phyloP scores from a whole-genome alignment of 2,329 filamentous ascomycete species.

The Aspergillus sp. region DNA sequence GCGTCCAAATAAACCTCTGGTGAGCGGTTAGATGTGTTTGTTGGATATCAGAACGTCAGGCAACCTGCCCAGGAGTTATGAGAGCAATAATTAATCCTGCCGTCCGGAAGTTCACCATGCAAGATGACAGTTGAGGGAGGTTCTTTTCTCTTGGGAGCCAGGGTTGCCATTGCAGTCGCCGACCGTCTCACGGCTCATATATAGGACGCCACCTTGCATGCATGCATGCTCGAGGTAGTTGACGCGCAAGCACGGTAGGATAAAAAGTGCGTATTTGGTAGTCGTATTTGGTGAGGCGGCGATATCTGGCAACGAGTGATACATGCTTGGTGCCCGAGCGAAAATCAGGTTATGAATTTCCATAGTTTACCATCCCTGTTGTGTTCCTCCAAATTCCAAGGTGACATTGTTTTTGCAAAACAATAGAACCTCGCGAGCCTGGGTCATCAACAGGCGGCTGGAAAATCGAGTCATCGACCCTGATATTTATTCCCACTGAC shows the following conservation, averaged over 20 bases:
- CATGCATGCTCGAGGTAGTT: not conserved
- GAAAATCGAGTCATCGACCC: not conserved
- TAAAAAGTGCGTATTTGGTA: not conserved
- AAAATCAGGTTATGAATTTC: not conserved
- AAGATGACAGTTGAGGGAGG: constrained; percentile 3
- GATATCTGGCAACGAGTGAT: not conserved
- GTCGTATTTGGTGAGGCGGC: not conserved
- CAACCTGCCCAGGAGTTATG: not conserved
- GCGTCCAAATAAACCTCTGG: not conserved
- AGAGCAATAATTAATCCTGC: not conserved
- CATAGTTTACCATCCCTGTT: not conserved
- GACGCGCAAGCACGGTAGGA: not conserved
- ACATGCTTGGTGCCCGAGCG: not conserved
- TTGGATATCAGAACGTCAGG: not conserved
- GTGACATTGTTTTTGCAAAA: not conserved
- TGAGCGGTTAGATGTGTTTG: not conserved
- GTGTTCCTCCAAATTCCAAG: not conserved
- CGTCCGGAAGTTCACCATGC: constrained; percentile 2
- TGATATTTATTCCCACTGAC: not conserved
- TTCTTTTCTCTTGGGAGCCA: not conserved
- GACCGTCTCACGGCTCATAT: not conserved
- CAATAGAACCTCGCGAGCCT: not conserved
- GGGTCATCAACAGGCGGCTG: not conserved
- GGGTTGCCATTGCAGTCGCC: not conserved
- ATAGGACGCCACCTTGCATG: constrained; percentile 8